phyloP scores from a whole-genome alignment of 257 asterid genomes.

The Solanum sparsipilum region DNA sequence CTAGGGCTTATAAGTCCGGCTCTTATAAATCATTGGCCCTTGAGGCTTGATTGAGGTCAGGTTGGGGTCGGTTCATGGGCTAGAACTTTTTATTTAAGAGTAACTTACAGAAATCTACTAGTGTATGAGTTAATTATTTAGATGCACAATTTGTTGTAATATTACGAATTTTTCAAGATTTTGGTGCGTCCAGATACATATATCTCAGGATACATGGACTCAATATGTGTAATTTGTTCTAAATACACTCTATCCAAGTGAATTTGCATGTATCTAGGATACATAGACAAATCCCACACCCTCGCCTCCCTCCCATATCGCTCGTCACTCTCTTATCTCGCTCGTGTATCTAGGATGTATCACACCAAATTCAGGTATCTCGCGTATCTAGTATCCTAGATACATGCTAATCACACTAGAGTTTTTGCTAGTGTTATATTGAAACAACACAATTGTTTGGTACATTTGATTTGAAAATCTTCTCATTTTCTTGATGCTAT shows the following conservation, averaged over 20 bases:
- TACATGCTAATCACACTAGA: not conserved
- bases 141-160: not conserved
- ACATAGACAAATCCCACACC: not conserved
- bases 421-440: not conserved
- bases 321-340: not conserved
- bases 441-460: too few relatives aligned
- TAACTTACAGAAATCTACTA: not conserved
- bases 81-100: not conserved
- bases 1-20: fast-evolving
- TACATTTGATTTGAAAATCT: not conserved
- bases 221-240: not conserved
- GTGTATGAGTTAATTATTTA: not conserved
- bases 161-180: too few relatives aligned
- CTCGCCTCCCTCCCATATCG: not conserved
- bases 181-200: not conserved
- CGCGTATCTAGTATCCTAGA: not conserved
- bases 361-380: not conserved
- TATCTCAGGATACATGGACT: not conserved
- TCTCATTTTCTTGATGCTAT: too few relatives aligned
- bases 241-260: not conserved
- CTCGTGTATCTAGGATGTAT: not conserved
- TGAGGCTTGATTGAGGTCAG: fast-evolving
- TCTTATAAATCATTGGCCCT: fast-evolving
- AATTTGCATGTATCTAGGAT: not conserved
- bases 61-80: fast-evolving